A percentile compares a stretch with the other conserved stretches of the same genome.
phyloP scores from a whole-genome alignment of 2,329 filamentous ascomycete genomes.

The Thielaviopsis ethacetica region DNA sequence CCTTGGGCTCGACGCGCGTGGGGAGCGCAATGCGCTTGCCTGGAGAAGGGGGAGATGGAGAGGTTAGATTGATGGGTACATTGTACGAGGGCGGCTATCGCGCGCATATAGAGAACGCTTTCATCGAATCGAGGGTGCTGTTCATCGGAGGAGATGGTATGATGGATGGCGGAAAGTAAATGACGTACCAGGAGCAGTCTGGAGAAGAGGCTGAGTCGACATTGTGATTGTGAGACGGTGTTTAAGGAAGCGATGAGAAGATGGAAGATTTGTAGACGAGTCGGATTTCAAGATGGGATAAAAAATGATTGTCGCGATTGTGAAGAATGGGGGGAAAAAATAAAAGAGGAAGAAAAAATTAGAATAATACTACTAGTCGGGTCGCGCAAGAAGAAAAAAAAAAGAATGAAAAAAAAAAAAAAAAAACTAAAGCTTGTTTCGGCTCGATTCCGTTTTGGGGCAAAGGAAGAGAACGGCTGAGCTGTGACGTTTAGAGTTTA shows the following conservation, averaged over 20 bases:
- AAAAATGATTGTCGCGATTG: background rate
- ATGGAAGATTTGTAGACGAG: background rate
- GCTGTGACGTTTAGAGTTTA: background rate
- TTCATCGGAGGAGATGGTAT: background rate
- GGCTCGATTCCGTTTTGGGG: background rate
- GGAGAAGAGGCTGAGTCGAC: constrained; percentile 93
- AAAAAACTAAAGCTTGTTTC: background rate
- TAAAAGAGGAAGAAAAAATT: background rate
- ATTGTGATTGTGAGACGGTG: constrained; percentile 32
- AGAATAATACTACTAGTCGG: background rate
- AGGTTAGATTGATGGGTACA: constrained; percentile 12
- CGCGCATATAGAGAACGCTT: background rate
- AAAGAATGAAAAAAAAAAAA: background rate
- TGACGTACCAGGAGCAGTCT: constrained; percentile 68
- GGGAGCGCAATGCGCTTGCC: constrained; percentile 98
- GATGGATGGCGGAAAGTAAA: background rate
- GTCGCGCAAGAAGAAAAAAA: background rate
- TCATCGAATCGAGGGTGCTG: background rate
- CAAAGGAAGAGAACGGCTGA: background rate
- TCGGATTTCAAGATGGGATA: background rate
- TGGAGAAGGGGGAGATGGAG: constrained; percentile 21
- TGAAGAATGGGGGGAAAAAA: background rate
- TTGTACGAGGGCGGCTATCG: background rate
- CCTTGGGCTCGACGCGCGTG: constrained; percentile 95
- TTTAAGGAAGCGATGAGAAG: background rate